Conservation (phyloP, 1,284 basidiomycete species). For the Irpex sp. region DNA sequence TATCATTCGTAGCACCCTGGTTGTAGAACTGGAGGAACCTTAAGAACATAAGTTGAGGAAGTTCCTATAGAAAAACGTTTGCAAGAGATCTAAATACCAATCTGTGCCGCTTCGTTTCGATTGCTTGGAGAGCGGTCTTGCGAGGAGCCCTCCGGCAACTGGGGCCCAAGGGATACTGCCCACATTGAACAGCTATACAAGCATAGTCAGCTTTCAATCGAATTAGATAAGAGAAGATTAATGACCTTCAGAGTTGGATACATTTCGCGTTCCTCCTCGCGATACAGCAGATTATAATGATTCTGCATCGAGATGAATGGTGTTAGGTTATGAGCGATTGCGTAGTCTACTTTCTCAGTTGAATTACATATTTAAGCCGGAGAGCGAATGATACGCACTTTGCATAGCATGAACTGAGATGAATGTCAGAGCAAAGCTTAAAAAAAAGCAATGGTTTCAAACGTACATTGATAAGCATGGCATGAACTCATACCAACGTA, state of each 20-base stretch:
- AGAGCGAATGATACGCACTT: conserved; percentile 20
- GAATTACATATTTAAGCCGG: not conserved
- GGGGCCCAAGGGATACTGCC: conserved; percentile 53
- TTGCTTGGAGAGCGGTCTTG: conserved; percentile 38
- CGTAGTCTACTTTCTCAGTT: conserved; percentile 27
- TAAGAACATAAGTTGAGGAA: not conserved
- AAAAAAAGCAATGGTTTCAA: not conserved
- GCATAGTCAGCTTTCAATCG: no score
- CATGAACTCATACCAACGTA: conserved; percentile 43
- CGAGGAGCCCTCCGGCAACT: conserved; percentile 54
- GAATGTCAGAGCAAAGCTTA: not conserved
- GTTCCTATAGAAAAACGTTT: not conserved
- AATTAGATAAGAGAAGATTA: no score
- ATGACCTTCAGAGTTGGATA: conserved; percentile 41
- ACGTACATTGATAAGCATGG: conserved; percentile 36
- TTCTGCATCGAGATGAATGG: conserved; percentile 63
- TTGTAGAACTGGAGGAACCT: conserved; percentile 19
- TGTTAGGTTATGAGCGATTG: conserved; percentile 44
- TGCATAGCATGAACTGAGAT: conserved; percentile 35
- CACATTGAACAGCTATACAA: conserved; percentile 35
- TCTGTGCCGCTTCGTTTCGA: conserved; percentile 44
- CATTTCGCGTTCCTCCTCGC: conserved; percentile 59
- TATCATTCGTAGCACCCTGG: conserved; percentile 19
- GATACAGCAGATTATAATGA: conserved; percentile 46
- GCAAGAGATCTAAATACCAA: conserved; percentile 25